Conservation (phyloP, 163 green algal genomes). For the Prototheca stagnorum region DNA sequence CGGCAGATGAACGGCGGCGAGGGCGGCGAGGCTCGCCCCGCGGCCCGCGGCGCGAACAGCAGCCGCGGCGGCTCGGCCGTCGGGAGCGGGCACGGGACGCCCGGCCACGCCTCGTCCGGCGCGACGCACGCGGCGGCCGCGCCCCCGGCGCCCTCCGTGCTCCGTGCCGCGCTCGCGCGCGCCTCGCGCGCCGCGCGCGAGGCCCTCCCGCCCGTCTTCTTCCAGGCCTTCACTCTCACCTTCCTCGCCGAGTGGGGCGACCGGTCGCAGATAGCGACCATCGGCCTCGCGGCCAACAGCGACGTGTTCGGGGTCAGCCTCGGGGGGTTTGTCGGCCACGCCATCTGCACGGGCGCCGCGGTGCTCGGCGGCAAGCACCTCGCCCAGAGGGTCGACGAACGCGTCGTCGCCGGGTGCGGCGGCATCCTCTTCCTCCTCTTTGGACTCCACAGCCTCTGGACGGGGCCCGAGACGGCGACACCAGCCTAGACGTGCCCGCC, state of each 20-base stretch:
- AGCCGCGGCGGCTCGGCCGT: neutral
- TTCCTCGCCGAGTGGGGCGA: slow-evolving; percentile 98
- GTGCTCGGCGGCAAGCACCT: slow-evolving; percentile 86
- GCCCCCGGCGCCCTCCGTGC: too few species aligned
- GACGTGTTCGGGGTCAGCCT: slow-evolving; percentile 72
- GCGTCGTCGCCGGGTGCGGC: slow-evolving; percentile 50
- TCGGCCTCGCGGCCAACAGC: slow-evolving; percentile 58
- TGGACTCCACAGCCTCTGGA: slow-evolving; percentile 38
- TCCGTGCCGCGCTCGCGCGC: too few species aligned
- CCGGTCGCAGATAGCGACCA: slow-evolving; percentile 90
- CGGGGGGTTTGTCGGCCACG: slow-evolving; percentile 79
- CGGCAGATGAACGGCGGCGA: slow-evolving; percentile 46
- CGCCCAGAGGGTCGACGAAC: slow-evolving; percentile 78
- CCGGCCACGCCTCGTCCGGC: too few species aligned
- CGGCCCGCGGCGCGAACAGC: too few species aligned
- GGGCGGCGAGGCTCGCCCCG: too few species aligned
- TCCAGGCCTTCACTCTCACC: slow-evolving; percentile 87
- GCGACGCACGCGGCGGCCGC: too few species aligned
- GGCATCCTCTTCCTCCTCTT: slow-evolving; percentile 82
- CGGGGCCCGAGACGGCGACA: too few species aligned
- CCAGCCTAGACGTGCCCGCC: too few species aligned
- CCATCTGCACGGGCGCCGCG: slow-evolving; percentile 77
- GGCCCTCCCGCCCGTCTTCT: slow-evolving; percentile 38
- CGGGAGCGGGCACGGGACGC: too few species aligned
- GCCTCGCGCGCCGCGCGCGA: slow-evolving; percentile 3